Percentiles rank a stretch among this genome's conserved stretches.
These are phyloP conservation scores for Clonostachys chloroleuca DNA, from an alignment of 2,329 filamentous ascomycete genomes.

Conservation along the genomic window DNA sequence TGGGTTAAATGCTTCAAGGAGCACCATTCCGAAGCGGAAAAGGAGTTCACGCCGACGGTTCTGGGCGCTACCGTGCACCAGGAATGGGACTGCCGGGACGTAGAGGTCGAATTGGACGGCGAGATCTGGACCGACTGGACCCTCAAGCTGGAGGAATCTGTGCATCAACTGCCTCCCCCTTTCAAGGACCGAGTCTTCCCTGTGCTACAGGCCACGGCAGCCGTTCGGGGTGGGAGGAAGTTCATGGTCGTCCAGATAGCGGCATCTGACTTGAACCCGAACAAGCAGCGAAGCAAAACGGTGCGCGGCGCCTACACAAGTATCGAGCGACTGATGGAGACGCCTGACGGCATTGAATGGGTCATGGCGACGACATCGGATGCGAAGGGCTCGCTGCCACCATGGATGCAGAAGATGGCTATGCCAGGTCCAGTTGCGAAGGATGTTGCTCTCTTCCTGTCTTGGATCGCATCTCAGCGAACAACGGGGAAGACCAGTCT, in stretches of 20 bases:
- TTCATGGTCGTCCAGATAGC: conserved; percentile 56
- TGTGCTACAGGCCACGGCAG: conserved; percentile 56
- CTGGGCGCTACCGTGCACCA: conserved; percentile 25
- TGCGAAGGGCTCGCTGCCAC: conserved; percentile 62
- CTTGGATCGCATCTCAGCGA: conserved; percentile 51
- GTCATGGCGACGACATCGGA: conserved; percentile 74
- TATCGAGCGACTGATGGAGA: conserved; percentile 55
- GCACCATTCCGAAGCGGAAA: conserved; percentile 32
- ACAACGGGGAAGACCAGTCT: neutral
- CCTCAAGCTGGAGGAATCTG: conserved; percentile 57
- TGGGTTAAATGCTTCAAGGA: conserved; percentile 56
- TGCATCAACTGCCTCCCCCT: conserved; percentile 56
- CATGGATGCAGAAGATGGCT: conserved; percentile 60
- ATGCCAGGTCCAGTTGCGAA: conserved; percentile 61
- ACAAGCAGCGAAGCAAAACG: conserved; percentile 13
- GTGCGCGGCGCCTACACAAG: conserved; percentile 59
- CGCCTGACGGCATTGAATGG: conserved; percentile 55
- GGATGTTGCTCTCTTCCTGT: conserved; percentile 66
- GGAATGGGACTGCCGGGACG: conserved; percentile 38
- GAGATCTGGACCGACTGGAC: conserved; percentile 41
- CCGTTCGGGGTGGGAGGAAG: conserved; percentile 29
- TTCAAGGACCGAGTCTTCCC: conserved; percentile 63
- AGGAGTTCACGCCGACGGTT: conserved; percentile 31
- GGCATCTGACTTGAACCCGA: conserved; percentile 25
- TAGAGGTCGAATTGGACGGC: conserved; percentile 29